phyloP scores from a whole-genome alignment of 306 rosid genomes.

The Glycyrrhiza uralensis region DNA sequence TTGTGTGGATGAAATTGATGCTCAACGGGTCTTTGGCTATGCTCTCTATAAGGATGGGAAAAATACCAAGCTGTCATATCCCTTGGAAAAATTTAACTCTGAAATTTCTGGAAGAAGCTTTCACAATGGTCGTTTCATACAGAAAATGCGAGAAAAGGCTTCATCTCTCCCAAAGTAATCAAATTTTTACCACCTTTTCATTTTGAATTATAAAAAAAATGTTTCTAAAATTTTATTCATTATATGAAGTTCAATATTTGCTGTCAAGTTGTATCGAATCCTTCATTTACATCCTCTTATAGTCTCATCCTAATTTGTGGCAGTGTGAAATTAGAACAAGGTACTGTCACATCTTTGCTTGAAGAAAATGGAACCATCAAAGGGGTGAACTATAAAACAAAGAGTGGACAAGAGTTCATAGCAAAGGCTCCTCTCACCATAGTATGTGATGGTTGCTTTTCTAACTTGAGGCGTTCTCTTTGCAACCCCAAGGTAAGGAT shows the following conservation, averaged over 20 bases:
- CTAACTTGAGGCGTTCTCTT: conserved; percentile 50
- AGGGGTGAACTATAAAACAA: conserved; percentile 74
- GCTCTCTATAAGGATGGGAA: conserved; percentile 64
- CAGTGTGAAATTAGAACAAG: conserved; percentile 88
- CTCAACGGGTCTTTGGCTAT: conserved; percentile 74
- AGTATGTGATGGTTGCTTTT: conserved; percentile 61
- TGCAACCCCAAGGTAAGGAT: conserved; percentile 47
- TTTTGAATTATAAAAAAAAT: background rate
- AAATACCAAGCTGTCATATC: conserved; percentile 43
- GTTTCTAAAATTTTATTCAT: background rate
- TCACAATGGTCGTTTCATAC: conserved; percentile 60
- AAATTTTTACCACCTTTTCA: background rate
- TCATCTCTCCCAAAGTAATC: conserved; percentile 46
- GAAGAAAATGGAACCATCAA: conserved; percentile 72
- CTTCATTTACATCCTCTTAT: background rate
- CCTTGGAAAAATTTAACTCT: conserved; percentile 35
- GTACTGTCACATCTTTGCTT: conserved; percentile 67
- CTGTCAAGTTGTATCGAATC: background rate
- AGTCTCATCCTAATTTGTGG: background rate
- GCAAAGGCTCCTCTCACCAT: conserved; percentile 55
- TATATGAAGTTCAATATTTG: background rate
- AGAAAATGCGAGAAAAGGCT: conserved; percentile 51
- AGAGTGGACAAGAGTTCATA: conserved; percentile 59
- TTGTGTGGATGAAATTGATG: conserved; percentile 72
- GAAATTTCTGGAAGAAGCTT: conserved; percentile 57